Conservation (phyloP, 2,329 filamentous ascomycete species). For the Aspergillus sp. region DNA sequence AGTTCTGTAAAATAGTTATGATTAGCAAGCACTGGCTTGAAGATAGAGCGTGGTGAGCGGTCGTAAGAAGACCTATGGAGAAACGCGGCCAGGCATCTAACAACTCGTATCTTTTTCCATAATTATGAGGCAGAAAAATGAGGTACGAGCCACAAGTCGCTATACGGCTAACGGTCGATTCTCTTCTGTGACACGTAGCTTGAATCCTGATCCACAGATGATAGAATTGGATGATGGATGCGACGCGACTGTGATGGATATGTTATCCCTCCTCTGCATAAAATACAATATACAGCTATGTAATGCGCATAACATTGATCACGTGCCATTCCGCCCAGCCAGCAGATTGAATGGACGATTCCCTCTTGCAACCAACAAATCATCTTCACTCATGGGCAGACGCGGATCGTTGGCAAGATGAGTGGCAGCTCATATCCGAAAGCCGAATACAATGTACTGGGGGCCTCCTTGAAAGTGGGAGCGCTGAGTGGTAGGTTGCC, state of each 20-base stretch:
- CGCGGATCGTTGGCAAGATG: conserved; percentile 31
- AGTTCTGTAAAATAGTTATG: too few species aligned
- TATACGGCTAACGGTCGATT: background rate
- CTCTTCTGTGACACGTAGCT: background rate
- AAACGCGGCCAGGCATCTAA: too few species aligned
- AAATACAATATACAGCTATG: background rate
- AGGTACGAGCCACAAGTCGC: background rate
- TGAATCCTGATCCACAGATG: background rate
- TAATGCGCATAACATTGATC: background rate
- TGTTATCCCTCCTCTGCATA: background rate
- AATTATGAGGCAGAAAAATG: background rate
- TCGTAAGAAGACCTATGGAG: too few species aligned
- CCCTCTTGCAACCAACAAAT: conserved; percentile 1
- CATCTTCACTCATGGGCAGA: conserved; percentile 1
- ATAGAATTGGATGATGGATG: background rate
- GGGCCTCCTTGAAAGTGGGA: conserved; percentile 62
- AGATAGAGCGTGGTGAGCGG: too few species aligned
- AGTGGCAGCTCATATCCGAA: conserved; percentile 25
- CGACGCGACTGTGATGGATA: background rate
- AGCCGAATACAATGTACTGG: conserved; percentile 27
- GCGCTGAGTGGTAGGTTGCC: conserved; percentile 58
- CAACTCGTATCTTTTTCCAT: background rate
- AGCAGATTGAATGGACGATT: conserved; percentile 5
- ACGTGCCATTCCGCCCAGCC: conserved; percentile 6
- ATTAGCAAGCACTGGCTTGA: too few species aligned